phyloP scores from a whole-genome alignment of 2,329 filamentous ascomycete genomes.

The Alternaria sp. region DNA sequence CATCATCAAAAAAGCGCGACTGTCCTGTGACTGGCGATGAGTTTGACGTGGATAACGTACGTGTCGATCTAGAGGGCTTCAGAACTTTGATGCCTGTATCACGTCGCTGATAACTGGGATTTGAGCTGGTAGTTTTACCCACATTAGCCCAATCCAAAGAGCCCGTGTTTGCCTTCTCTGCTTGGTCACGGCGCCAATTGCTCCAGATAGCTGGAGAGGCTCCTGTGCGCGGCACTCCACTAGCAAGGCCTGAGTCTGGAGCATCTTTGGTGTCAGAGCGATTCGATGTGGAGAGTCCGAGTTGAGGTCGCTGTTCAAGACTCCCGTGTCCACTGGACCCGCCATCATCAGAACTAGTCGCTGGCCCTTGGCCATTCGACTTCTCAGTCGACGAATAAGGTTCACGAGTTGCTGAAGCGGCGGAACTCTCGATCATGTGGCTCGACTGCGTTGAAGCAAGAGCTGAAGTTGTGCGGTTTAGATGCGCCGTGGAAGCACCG shows the following conservation, averaged over 20 bases:
- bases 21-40: conserved; percentile 45
- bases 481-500: conserved; percentile 14
- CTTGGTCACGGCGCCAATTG: conserved; percentile 59
- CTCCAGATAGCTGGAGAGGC: conserved; percentile 57
- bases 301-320: conserved; percentile 43
- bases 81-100: conserved; percentile 89
- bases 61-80: conserved; percentile 75
- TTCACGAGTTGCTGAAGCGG: conserved; percentile 12
- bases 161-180: conserved; percentile 40
- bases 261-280: conserved; percentile 34
- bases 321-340: conserved; percentile 39
- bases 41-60: conserved; percentile 54
- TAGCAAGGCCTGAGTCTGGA: conserved; percentile 29
- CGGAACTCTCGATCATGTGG: conserved; percentile 9
- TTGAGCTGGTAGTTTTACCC: conserved; percentile 63
- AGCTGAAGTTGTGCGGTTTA: conserved; percentile 5
- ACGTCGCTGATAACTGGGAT: conserved; percentile 71
- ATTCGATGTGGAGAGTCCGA: conserved; percentile 27
- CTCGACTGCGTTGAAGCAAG: conserved; percentile 11
- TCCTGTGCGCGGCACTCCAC: conserved; percentile 37
- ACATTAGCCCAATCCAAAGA: conserved; percentile 65
- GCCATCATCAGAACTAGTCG: conserved; percentile 41
- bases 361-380: conserved; percentile 22
- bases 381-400: conserved; percentile 15
- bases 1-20: conserved; percentile 62